A percentile compares a stretch with the other conserved stretches of the same genome.
Evolutionary conservation across 495 filamentous ascomycete species (phyloP).

Genomic region (Podospora pseudocomata): DNA sequence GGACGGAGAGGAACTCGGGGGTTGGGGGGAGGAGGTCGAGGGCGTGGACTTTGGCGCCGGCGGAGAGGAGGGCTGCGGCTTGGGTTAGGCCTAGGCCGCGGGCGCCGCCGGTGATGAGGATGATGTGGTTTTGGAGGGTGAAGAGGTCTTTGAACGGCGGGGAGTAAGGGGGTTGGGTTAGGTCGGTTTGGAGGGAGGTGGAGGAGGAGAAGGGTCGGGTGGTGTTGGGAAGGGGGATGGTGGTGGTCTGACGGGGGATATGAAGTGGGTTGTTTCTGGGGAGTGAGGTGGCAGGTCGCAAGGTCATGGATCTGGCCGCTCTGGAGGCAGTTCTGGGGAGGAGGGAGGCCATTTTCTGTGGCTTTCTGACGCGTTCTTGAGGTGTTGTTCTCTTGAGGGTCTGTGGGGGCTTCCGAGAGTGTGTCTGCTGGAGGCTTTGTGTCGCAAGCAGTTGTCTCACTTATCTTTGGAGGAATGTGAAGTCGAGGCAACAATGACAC

Average conservation of each 20-base stretch:
- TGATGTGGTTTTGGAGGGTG: constrained; percentile 69
- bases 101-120: constrained; percentile 74
- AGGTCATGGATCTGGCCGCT: neutral
- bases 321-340: neutral
- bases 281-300: neutral
- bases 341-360: neutral
- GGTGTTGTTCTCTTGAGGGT: neutral
- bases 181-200: neutral
- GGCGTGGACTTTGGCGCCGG: constrained; percentile 67
- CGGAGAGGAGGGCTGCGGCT: constrained; percentile 75
- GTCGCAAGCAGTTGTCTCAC: neutral
- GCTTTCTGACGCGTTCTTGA: neutral
- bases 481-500: neutral
- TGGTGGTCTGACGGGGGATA: neutral
- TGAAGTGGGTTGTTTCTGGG: neutral
- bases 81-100: constrained; percentile 76
- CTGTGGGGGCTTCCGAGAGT: too few species aligned
- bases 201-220: constrained; percentile 1
- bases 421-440: too few species aligned
- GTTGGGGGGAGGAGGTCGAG: constrained; percentile 49
- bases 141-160: constrained; percentile 64
- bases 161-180: constrained; percentile 10
- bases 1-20: constrained; percentile 7
- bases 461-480: neutral
- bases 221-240: neutral